Conservation (phyloP, 345 rosid genomes). For the Pugionium dolabratum region DNA sequence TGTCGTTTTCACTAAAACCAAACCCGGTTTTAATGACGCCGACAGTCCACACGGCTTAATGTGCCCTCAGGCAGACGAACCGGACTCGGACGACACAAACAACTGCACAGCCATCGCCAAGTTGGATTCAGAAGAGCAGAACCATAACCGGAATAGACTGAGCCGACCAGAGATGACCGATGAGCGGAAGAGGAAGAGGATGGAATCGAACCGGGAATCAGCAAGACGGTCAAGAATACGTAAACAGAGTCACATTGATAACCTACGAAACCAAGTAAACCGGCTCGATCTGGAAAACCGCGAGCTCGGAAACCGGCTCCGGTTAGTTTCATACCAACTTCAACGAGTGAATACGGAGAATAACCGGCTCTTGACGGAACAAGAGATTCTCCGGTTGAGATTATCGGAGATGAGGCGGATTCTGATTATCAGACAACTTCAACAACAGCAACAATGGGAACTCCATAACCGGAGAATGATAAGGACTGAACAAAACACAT, state of each 20-base stretch:
- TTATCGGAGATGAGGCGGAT: slow-evolving; percentile 57
- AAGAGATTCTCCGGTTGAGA: slow-evolving; percentile 54
- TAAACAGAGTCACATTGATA: slow-evolving; percentile 72
- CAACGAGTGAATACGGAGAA: slow-evolving; percentile 51
- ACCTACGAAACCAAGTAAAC: slow-evolving; percentile 66
- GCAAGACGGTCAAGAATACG: slow-evolving; percentile 85
- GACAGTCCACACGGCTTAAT: neutral
- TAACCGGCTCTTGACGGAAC: slow-evolving; percentile 58
- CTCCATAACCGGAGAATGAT: slow-evolving; percentile 42
- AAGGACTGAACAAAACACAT: slow-evolving; percentile 49
- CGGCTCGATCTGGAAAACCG: slow-evolving; percentile 65
- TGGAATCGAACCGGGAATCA: slow-evolving; percentile 90
- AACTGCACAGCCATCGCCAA: slow-evolving; percentile 35
- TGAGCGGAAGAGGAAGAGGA: slow-evolving; percentile 68
- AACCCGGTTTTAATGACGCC: slow-evolving; percentile 5
- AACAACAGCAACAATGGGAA: slow-evolving; percentile 50
- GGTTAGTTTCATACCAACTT: slow-evolving; percentile 42
- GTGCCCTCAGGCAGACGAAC: slow-evolving; percentile 11
- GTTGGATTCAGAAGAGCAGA: slow-evolving; percentile 44
- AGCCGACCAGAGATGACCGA: slow-evolving; percentile 47
- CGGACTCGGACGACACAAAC: slow-evolving; percentile 2
- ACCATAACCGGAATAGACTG: slow-evolving; percentile 20
- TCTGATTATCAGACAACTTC: slow-evolving; percentile 56
- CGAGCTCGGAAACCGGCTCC: slow-evolving; percentile 62
- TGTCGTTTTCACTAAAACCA: neutral